These are phyloP conservation scores for Camellia granthamiana DNA, from an alignment of 148 eudicot species.

Conservation along the genomic window DNA sequence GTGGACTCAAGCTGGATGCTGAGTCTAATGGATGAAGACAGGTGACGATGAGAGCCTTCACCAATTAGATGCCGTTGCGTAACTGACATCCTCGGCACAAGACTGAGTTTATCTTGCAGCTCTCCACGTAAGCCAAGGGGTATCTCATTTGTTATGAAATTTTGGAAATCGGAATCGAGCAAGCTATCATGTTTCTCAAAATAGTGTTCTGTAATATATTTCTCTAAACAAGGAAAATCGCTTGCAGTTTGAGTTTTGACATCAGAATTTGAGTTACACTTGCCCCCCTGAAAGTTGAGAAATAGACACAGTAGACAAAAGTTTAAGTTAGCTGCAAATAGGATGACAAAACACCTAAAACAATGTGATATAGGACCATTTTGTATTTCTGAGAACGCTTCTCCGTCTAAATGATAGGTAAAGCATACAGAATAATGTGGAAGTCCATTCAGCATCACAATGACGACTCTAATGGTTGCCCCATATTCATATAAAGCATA, in stretches of 20 bases:
- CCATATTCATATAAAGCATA: not conserved
- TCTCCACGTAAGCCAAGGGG: constrained; percentile 20
- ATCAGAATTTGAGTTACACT: constrained; percentile 6
- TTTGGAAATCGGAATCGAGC: constrained; percentile 39
- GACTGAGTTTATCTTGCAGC: constrained; percentile 18
- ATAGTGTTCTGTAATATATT: constrained; percentile 45
- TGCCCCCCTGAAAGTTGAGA: constrained; percentile 13
- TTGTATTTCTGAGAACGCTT: not conserved
- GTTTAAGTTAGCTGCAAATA: not conserved
- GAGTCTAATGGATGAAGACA: constrained; percentile 49
- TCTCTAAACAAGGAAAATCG: constrained; percentile 25
- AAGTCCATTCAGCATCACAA: not conserved
- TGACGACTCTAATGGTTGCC: not conserved
- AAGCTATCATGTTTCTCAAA: constrained; percentile 43
- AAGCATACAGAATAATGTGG: not conserved
- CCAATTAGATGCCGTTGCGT: constrained; percentile 55
- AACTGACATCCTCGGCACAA: constrained; percentile 24
- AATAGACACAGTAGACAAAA: not conserved
- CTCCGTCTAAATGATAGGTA: not conserved
- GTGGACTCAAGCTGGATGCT: constrained; percentile 29
- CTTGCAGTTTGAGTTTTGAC: not conserved
- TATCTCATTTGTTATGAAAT: constrained; percentile 39
- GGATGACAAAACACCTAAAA: not conserved
- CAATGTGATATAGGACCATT: not conserved
- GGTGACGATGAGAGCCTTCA: constrained; percentile 84